Evolutionary conservation across 129 eudicot species (phyloP).

Genomic region (Apium graveolens): DNA sequence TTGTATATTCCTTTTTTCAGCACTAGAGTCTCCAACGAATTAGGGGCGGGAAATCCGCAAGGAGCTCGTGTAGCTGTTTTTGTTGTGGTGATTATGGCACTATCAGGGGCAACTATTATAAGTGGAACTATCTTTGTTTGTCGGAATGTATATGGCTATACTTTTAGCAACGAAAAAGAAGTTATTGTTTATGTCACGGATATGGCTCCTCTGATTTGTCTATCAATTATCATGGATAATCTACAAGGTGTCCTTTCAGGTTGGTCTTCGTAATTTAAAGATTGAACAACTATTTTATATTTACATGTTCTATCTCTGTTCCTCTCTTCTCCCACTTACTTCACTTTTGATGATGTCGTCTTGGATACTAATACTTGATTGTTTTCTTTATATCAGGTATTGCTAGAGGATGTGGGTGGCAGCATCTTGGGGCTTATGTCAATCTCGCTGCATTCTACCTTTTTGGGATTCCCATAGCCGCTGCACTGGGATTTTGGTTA

Average conservation of each 20-base stretch:
- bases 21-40: slow-evolving; percentile 65
- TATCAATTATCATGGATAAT: slow-evolving; percentile 46
- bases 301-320: neutral
- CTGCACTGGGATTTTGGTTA: slow-evolving; percentile 40
- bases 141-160: too few species aligned
- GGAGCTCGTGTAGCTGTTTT: too few species aligned
- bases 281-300: neutral
- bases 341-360: neutral
- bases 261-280: slow-evolving; percentile 8
- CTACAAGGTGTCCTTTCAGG: slow-evolving; percentile 65
- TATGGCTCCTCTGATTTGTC: slow-evolving; percentile 64
- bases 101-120: slow-evolving; percentile 26
- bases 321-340: too few species aligned
- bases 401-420: slow-evolving; percentile 93
- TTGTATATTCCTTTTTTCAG: slow-evolving; percentile 22
- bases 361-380: too few species aligned
- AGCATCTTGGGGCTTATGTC: slow-evolving; percentile 66
- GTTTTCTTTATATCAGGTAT: slow-evolving; percentile 34
- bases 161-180: too few species aligned
- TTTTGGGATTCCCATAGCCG: slow-evolving; percentile 65
- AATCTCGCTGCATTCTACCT: slow-evolving; percentile 68
- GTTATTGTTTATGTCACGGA: too few species aligned
- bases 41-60: too few species aligned
- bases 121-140: too few species aligned
- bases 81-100: neutral